Evolutionary conservation across 352 stramenopile species (phyloP).

Genomic region (Phytophthora meadii): DNA sequence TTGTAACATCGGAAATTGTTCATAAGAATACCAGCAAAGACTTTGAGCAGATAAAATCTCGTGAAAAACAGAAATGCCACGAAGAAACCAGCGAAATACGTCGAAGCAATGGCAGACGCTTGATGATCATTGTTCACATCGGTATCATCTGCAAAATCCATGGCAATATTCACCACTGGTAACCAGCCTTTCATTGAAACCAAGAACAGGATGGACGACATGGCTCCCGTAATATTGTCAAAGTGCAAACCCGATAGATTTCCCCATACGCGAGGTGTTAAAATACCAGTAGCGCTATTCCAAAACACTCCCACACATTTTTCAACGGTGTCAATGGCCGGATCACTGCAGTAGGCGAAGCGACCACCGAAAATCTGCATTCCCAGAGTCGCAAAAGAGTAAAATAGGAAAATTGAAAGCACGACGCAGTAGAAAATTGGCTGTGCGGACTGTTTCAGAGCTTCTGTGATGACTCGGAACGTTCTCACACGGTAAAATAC

Average conservation of each 20-base stretch:
- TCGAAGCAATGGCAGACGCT: conserved; percentile 72
- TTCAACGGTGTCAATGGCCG: conserved; percentile 43
- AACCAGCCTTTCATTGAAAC: conserved; percentile 90
- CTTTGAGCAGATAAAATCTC: conserved; percentile 78
- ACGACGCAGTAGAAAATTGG: conserved; percentile 88
- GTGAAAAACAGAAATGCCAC: conserved; percentile 83
- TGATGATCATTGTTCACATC: conserved; percentile 76
- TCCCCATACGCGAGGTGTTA: conserved; percentile 82
- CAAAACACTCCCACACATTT: conserved; percentile 78
- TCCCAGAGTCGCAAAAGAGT: conserved; percentile 84
- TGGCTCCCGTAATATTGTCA: conserved; percentile 81
- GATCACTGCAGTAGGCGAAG: conserved; percentile 85
- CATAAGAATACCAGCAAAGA: conserved; percentile 86
- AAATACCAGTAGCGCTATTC: conserved; percentile 49
- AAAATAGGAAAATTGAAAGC: conserved; percentile 83
- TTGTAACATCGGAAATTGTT: conserved; percentile 90
- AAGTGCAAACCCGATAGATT: conserved; percentile 84
- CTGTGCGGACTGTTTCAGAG: conserved; percentile 71
- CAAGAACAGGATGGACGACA: conserved; percentile 81
- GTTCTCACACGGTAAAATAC: conserved; percentile 89
- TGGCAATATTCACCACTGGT: conserved; percentile 81
- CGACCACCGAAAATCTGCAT: conserved; percentile 88
- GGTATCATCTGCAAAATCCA: conserved; percentile 57
- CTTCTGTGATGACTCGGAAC: conserved; percentile 86
- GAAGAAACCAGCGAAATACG: conserved; percentile 86